Evolutionary conservation across 2,329 filamentous ascomycete genomes (phyloP).

Genomic region (Mollisia scopiformis): DNA sequence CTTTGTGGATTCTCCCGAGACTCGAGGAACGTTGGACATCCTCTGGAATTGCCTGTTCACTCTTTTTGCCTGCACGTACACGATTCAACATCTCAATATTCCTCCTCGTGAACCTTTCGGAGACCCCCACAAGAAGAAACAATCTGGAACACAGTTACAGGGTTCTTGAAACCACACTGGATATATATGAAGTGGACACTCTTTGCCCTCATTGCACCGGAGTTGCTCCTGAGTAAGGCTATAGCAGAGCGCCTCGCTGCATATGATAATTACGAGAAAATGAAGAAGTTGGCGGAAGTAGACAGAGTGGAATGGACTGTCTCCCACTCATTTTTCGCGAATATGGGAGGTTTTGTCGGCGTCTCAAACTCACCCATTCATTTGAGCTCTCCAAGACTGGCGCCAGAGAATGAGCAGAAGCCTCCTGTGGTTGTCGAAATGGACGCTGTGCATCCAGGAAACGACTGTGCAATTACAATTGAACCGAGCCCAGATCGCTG

Average conservation of each 20-base stretch:
- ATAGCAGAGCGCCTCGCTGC: background rate
- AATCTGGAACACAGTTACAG: background rate
- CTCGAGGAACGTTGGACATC: background rate
- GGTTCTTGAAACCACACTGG: background rate
- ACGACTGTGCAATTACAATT: too few relatives aligned
- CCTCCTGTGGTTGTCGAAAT: background rate
- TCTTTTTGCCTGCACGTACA: background rate
- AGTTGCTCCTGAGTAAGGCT: background rate
- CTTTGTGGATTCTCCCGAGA: background rate
- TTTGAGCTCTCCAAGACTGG: too few relatives aligned
- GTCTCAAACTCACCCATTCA: background rate
- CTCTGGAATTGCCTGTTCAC: background rate
- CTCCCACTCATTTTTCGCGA: background rate
- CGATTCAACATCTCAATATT: background rate
- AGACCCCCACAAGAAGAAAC: background rate
- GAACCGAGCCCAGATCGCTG: too few relatives aligned
- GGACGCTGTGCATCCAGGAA: too few relatives aligned
- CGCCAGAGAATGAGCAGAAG: background rate
- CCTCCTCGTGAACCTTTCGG: background rate
- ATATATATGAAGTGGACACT: background rate
- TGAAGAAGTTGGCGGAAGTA: background rate
- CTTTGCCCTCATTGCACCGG: background rate
- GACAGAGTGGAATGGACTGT: background rate
- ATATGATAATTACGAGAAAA: background rate
- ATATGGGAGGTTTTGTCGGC: background rate